Evolutionary conservation across 2,329 filamentous ascomycete species (phyloP).

Genomic region (Trichoderma guizhouense): DNA sequence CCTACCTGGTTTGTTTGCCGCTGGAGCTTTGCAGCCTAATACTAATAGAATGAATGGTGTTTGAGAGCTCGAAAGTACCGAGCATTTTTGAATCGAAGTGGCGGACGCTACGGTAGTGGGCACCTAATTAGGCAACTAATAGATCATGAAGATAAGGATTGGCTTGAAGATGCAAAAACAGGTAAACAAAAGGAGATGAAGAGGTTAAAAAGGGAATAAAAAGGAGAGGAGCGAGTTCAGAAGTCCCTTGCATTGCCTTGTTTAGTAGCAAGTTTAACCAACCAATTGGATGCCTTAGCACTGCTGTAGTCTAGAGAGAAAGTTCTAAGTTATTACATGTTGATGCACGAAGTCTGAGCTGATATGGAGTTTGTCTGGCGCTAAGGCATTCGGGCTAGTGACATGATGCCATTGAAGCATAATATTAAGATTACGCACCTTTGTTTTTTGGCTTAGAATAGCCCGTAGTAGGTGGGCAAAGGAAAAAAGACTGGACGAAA

Average conservation of each 20-base stretch:
- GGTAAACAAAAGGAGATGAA: neutral
- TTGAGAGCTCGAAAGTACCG: neutral
- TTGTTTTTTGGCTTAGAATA: neutral
- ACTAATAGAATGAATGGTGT: neutral
- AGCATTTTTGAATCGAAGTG: neutral
- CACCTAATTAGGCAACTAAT: constrained; percentile 13
- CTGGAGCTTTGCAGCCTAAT: neutral
- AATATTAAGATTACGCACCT: constrained; percentile 12
- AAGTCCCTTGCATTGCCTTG: neutral
- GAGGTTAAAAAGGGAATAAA: neutral
- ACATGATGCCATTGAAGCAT: constrained; percentile 7
- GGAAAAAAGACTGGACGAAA: neutral
- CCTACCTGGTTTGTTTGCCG: neutral
- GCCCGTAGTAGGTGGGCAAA: neutral
- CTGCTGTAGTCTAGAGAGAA: neutral
- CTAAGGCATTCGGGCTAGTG: neutral
- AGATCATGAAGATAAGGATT: neutral
- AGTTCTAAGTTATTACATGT: neutral
- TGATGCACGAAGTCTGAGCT: neutral
- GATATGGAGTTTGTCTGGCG: neutral
- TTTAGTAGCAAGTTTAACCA: neutral
- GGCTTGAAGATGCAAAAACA: neutral
- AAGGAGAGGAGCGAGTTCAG: neutral
- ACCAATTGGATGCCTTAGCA: neutral
- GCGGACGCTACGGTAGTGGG: neutral